These are phyloP conservation scores for Peniophora sp. DNA, from an alignment of 1,284 basidiomycete genomes.

Conservation along the genomic window DNA sequence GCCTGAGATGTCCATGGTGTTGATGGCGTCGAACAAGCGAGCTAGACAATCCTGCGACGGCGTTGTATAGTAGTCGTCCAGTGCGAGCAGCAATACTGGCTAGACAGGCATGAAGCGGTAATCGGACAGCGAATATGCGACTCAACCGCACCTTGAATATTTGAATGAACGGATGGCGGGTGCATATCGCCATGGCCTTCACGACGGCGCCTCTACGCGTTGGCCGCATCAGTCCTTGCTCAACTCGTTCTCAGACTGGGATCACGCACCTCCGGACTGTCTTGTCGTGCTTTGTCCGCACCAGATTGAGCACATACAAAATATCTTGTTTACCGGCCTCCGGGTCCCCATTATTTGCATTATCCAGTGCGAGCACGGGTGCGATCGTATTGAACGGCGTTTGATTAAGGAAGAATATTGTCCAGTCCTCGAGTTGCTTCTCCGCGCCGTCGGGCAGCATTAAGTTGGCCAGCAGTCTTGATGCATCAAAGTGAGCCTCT, in stretches of 20 bases:
- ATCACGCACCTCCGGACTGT: slow-evolving; percentile 66
- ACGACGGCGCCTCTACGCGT: slow-evolving; percentile 80
- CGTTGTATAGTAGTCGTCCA: slow-evolving; percentile 90
- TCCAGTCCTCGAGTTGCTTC: slow-evolving; percentile 93
- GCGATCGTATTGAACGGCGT: slow-evolving; percentile 80
- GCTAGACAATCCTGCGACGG: slow-evolving; percentile 85
- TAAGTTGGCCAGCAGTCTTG: slow-evolving; percentile 86
- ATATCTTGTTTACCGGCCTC: slow-evolving; percentile 48
- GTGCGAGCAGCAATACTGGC: slow-evolving; percentile 88
- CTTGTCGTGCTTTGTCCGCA: slow-evolving; percentile 93
- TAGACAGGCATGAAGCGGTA: slow-evolving; percentile 21
- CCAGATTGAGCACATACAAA: slow-evolving; percentile 89
- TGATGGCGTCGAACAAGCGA: slow-evolving; percentile 87
- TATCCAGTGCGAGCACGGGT: slow-evolving; percentile 71
- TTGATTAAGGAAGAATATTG: slow-evolving; percentile 96
- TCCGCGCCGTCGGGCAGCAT: slow-evolving; percentile 99
- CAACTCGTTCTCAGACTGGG: not conserved
- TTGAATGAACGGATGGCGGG: slow-evolving; percentile 91
- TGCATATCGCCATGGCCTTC: slow-evolving; percentile 94
- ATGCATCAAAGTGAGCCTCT: no score
- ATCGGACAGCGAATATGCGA: not conserved
- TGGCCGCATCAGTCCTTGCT: slow-evolving; percentile 6
- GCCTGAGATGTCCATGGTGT: slow-evolving; percentile 80
- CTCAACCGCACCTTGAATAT: slow-evolving; percentile 79
- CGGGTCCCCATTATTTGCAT: slow-evolving; percentile 32